Percentiles rank a stretch among this genome's conserved stretches.
These are phyloP conservation scores for Calophaca sinica DNA, from an alignment of 306 rosid genomes.

Conservation along the genomic window DNA sequence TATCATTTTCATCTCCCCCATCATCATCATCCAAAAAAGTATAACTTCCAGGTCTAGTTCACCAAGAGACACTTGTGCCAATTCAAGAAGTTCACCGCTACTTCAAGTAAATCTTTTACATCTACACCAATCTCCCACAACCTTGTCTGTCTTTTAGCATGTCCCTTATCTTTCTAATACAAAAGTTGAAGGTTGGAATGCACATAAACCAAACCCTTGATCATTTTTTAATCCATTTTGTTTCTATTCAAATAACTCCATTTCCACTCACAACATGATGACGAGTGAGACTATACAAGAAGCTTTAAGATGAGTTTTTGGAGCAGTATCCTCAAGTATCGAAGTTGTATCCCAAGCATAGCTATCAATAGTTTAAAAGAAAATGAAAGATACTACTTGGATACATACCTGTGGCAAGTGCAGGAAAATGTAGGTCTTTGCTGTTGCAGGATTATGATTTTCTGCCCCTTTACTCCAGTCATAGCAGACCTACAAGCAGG, in stretches of 20 bases:
- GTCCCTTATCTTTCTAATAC: slow-evolving; percentile 1
- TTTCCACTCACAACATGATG: background rate
- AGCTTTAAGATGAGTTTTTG: slow-evolving; percentile 18
- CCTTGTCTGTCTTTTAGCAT: background rate
- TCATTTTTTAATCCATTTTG: background rate
- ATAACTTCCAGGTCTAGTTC: background rate
- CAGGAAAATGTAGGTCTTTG: slow-evolving; percentile 74
- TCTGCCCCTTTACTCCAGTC: slow-evolving; percentile 99
- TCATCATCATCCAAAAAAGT: slow-evolving; percentile 4
- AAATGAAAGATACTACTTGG: background rate
- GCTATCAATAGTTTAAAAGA: background rate
- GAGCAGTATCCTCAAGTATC: background rate
- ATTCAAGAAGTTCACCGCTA: background rate
- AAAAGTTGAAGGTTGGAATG: background rate
- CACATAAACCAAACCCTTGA: slow-evolving; percentile 12
- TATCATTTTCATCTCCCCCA: background rate
- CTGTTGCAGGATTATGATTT: slow-evolving; percentile 87
- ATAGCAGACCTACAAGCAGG: slow-evolving; percentile 72
- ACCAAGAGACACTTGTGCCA: background rate
- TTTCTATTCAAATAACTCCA: background rate
- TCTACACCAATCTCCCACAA: background rate
- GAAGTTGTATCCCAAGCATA: background rate
- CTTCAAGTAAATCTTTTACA: background rate
- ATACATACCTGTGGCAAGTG: slow-evolving; percentile 84
- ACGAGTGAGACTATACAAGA: slow-evolving; percentile 1